Evolutionary conservation across 1,139 yeast genomes (phyloP).

Genomic region (Meyerozyma athensensis): DNA sequence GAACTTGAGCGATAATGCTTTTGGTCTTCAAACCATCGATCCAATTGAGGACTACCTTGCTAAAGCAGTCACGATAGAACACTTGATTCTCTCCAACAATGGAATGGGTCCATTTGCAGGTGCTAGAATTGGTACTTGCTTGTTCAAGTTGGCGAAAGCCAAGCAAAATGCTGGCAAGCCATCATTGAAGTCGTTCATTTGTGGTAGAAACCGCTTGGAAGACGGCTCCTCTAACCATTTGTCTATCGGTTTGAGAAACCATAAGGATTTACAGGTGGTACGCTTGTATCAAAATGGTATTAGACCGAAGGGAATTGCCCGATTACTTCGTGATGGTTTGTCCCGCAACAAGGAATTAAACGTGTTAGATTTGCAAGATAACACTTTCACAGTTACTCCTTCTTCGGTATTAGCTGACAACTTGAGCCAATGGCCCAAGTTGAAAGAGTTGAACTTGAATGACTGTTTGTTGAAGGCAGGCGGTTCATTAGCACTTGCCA

Average conservation of each 20-base stretch:
- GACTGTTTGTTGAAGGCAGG: conserved; percentile 81
- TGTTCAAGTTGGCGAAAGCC: conserved; percentile 65
- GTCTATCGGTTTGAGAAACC: conserved; percentile 72
- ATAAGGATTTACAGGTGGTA: conserved; percentile 65
- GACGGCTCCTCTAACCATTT: conserved; percentile 84
- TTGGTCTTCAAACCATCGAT: conserved; percentile 92
- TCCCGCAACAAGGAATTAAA: conserved; percentile 54
- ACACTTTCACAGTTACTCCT: conserved; percentile 86
- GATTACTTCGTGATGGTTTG: conserved; percentile 70
- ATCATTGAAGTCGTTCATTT: conserved; percentile 73
- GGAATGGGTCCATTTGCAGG: conserved; percentile 99
- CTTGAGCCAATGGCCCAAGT: conserved; percentile 40
- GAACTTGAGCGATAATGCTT: conserved; percentile 90
- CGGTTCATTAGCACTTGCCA: conserved; percentile 59
- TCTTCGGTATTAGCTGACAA: conserved; percentile 47
- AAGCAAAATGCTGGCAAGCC: conserved; percentile 45
- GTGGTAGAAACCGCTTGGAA: conserved; percentile 95
- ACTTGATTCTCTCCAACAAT: conserved; percentile 83
- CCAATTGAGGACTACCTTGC: conserved; percentile 77
- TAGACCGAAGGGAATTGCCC: conserved; percentile 85
- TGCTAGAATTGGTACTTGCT: conserved; percentile 82
- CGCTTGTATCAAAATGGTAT: conserved; percentile 93
- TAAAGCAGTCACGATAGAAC: conserved; percentile 74
- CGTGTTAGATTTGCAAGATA: conserved; percentile 86
- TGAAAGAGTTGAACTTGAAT: conserved; percentile 77